Conservation (phyloP, 768 basidiomycete species). For the Amyloporia xantha region DNA sequence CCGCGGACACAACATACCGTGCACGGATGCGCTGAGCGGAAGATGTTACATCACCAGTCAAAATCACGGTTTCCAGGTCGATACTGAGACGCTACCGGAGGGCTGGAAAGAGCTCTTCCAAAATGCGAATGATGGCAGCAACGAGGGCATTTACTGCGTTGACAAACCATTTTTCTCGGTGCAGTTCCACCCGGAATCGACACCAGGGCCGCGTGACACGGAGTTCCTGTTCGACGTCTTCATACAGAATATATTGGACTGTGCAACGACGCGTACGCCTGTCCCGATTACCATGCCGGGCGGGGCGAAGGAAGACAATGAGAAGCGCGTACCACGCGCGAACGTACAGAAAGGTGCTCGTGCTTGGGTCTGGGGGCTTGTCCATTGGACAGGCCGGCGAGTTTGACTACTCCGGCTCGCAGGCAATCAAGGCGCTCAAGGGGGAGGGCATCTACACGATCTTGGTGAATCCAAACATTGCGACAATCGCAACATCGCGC, state of each 20-base stretch:
- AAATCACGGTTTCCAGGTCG: conserved; percentile 97
- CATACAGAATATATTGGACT: conserved; percentile 79
- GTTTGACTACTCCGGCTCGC: conserved; percentile 99
- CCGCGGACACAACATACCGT: conserved; percentile 97
- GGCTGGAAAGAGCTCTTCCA: conserved; percentile 94
- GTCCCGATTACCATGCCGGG: conserved; percentile 66
- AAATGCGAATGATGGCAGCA: conserved; percentile 96
- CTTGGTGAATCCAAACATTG: conserved; percentile 98
- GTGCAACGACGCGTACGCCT: conserved; percentile 47
- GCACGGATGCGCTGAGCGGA: conserved; percentile 88
- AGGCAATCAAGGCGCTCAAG: conserved; percentile 98
- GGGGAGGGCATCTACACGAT: conserved; percentile 99
- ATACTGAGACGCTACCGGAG: conserved; percentile 63
- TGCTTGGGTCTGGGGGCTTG: conserved; percentile 94
- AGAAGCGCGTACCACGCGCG: conserved; percentile 58
- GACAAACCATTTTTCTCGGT: conserved; percentile 97
- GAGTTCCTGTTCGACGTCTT: conserved; percentile 99
- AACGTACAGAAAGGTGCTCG: conserved; percentile 90
- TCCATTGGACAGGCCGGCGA: conserved; percentile 99
- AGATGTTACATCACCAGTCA: conserved; percentile 99
- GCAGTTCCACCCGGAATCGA: conserved; percentile 98
- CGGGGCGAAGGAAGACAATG: conserved; percentile 80
- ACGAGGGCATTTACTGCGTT: conserved; percentile 94
- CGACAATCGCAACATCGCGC: conserved; percentile 95
- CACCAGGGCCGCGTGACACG: conserved; percentile 94